phyloP scores from a whole-genome alignment of 2,329 filamentous ascomycete genomes.

The Ceratocystis cubensis region DNA sequence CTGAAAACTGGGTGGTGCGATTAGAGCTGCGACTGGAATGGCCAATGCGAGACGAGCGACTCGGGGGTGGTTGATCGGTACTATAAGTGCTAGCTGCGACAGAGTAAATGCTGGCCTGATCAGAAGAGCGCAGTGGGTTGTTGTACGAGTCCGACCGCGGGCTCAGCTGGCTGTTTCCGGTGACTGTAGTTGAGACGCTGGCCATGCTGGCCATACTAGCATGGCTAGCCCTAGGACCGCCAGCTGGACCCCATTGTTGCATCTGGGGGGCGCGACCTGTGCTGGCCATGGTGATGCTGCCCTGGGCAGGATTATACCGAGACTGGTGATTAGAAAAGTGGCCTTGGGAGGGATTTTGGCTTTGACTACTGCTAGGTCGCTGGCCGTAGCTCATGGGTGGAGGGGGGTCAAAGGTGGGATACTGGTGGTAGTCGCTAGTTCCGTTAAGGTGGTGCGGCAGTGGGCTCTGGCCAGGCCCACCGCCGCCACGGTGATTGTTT shows the following conservation, averaged over 20 bases:
- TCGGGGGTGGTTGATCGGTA: constrained; percentile 25
- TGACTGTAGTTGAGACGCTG: constrained; percentile 39
- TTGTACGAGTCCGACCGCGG: constrained; percentile 43
- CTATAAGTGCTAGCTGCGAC: constrained; percentile 15
- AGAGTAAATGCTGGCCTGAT: constrained; percentile 39
- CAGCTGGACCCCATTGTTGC: constrained; percentile 59
- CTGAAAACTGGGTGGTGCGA: constrained; percentile 42
- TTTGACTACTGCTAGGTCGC: constrained; percentile 30
- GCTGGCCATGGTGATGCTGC: constrained; percentile 54
- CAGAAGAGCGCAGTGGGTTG: constrained; percentile 36
- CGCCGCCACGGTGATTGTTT: constrained; percentile 45
- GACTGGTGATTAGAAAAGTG: neutral
- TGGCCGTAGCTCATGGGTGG: constrained; percentile 30
- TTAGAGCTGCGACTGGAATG: constrained; percentile 46
- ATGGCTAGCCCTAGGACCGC: constrained; percentile 37
- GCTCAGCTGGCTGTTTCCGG: constrained; percentile 44
- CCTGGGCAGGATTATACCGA: constrained; percentile 41
- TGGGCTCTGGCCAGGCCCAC: constrained; percentile 53
- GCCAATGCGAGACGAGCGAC: constrained; percentile 39
- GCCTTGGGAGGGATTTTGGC: constrained; percentile 31
- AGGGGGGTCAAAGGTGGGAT: constrained; percentile 57
- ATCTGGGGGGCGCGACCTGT: constrained; percentile 60
- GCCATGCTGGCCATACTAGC: constrained; percentile 35
- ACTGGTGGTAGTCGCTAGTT: constrained; percentile 76
- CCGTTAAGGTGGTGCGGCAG: constrained; percentile 77